Conservation (phyloP, 257 asterid genomes). For the Cruciata laevipes region DNA sequence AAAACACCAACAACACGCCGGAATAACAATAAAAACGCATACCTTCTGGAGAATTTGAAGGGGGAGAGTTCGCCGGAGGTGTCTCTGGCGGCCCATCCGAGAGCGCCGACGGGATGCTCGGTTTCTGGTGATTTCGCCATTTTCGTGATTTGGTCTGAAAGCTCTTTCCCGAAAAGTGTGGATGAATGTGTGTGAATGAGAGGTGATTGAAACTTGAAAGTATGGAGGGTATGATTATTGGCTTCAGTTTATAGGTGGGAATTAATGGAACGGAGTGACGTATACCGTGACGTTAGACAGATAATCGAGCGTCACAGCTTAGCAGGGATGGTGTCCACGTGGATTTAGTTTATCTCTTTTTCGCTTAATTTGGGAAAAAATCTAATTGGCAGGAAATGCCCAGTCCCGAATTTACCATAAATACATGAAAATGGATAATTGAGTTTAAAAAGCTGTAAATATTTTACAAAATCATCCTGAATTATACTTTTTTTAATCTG, state of each 20-base stretch:
- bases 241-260: not conserved
- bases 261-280: not conserved
- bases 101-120: conserved; percentile 40
- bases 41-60: conserved; percentile 31
- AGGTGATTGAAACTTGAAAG: not conserved
- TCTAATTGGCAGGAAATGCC: too few species aligned
- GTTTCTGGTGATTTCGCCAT: conserved; percentile 36
- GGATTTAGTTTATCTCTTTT: not conserved
- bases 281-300: conserved; percentile 11
- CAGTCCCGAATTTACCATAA: not conserved
- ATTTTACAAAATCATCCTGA: too few species aligned
- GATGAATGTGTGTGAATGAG: not conserved
- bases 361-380: not conserved
- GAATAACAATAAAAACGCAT: too few species aligned
- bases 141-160: not conserved
- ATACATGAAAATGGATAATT: too few species aligned
- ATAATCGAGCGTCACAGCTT: conserved; percentile 12
- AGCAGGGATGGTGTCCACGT: not conserved
- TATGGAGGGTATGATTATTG: not conserved
- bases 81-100: conserved; percentile 45
- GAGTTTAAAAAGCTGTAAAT: too few species aligned
- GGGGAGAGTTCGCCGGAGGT: conserved; percentile 28
- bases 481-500: too few species aligned
- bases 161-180: not conserved
- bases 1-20: not conserved